A percentile compares a stretch with the other conserved stretches of the same genome.
Evolutionary conservation across 169 alveolate species (phyloP).

Genomic region (Plasmodium yoelii): DNA sequence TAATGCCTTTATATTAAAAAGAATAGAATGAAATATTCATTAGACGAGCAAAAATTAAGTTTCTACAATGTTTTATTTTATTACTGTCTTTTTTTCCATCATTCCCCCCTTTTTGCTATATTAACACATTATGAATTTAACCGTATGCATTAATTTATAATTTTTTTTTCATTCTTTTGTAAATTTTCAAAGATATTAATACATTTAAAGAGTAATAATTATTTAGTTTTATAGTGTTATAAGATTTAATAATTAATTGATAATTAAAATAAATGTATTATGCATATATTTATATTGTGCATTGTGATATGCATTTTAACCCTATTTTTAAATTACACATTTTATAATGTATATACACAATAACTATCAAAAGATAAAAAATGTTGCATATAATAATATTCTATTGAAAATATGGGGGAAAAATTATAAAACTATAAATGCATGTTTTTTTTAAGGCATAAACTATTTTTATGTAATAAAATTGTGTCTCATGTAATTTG

Average conservation of each 20-base stretch:
- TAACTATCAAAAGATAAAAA: background rate
- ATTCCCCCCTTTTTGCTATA: background rate
- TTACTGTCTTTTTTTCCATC: conserved; percentile 41
- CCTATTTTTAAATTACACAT: background rate
- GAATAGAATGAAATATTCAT: conserved; percentile 26
- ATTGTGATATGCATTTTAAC: too few relatives aligned
- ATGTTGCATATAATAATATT: conserved; percentile 10
- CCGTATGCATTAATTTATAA: too few relatives aligned
- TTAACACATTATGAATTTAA: background rate
- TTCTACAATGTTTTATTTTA: conserved; percentile 12
- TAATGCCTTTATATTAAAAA: background rate
- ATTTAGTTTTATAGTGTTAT: too few relatives aligned
- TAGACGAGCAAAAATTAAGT: conserved; percentile 47
- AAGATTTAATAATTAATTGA: too few relatives aligned
- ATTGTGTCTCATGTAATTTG: background rate
- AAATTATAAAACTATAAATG: conserved; percentile 5
- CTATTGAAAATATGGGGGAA: background rate
- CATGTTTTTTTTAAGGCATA: conserved; percentile 3
- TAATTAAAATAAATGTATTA: too few relatives aligned
- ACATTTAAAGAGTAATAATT: too few relatives aligned
- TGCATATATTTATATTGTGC: too few relatives aligned
- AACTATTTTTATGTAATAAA: conserved; percentile 19
- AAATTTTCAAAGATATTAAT: too few relatives aligned
- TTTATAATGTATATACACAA: conserved; percentile 49
- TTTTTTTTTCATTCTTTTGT: too few relatives aligned